phyloP scores from a whole-genome alignment of 768 basidiomycete genomes.

The Tricholoma furcatifolium region DNA sequence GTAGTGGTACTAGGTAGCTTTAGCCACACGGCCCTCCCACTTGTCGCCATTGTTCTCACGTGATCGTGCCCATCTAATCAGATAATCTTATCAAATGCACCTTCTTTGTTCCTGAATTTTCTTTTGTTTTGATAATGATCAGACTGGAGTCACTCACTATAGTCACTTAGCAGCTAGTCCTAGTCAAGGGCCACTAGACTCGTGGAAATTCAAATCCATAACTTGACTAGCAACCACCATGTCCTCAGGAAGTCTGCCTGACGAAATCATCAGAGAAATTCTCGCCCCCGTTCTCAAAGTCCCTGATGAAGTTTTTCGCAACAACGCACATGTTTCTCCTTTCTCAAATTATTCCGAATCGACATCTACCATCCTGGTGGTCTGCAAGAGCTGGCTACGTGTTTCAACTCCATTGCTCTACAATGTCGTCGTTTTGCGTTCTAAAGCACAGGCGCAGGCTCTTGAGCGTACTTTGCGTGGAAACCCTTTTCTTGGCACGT shows the following conservation, averaged over 20 bases:
- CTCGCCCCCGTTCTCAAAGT: slow-evolving; percentile 6
- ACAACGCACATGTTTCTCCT: neutral
- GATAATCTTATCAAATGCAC: neutral
- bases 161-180: no score
- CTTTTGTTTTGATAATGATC: neutral
- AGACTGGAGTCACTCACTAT: no score
- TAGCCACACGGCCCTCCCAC: neutral
- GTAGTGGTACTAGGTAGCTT: neutral
- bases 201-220: no score
- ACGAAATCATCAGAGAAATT: slow-evolving; percentile 12
- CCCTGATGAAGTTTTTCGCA: slow-evolving; percentile 6
- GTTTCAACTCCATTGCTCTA: slow-evolving; percentile 24
- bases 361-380: slow-evolving; percentile 9
- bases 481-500: slow-evolving; percentile 16
- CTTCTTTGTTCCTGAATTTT: neutral
- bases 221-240: neutral
- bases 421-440: slow-evolving; percentile 22
- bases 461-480: slow-evolving; percentile 14
- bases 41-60: neutral
- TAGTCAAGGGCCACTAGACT: neutral
- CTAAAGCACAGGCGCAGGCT: slow-evolving; percentile 19
- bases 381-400: slow-evolving; percentile 24
- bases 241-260: neutral
- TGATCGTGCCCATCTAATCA: neutral
- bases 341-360: slow-evolving; percentile 4